Percentiles rank a stretch among this genome's conserved stretches.
phyloP scores from a whole-genome alignment of 2,329 filamentous ascomycete genomes.

The Whalleya microplaca region DNA sequence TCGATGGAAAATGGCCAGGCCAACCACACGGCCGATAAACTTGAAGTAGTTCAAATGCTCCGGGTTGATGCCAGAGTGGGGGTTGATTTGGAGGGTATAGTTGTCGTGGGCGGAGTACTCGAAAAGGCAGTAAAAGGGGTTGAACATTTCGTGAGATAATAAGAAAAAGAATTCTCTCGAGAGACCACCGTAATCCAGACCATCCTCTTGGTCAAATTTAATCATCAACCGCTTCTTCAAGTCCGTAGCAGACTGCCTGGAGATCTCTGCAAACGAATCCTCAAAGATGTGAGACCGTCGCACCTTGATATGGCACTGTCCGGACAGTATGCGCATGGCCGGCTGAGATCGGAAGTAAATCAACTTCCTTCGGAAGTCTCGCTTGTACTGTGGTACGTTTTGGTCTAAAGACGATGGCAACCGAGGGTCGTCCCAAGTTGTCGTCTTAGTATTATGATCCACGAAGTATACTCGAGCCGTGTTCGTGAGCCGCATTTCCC shows the following conservation, averaged over 20 bases:
- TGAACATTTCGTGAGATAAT: conserved; percentile 99
- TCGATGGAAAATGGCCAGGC: conserved; percentile 95
- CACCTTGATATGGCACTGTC: conserved; percentile 98
- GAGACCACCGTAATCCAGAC: conserved; percentile 95
- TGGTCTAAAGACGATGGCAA: conserved; percentile 95
- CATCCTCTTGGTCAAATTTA: conserved; percentile 98
- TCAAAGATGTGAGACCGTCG: conserved; percentile 97
- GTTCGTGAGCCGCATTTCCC: conserved; percentile 99
- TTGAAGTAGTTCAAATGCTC: conserved; percentile 99
- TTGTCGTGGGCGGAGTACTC: conserved; percentile 99
- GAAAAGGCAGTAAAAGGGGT: conserved; percentile 99
- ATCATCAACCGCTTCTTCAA: conserved; percentile 99
- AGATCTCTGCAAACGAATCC: conserved; percentile 98
- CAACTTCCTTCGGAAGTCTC: conserved; percentile 95
- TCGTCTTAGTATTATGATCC: conserved; percentile 99
- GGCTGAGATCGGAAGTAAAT: conserved; percentile 99
- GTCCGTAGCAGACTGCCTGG: conserved; percentile 92
- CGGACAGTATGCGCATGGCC: conserved; percentile 90
- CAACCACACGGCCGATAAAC: conserved; percentile 97
- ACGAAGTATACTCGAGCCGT: conserved; percentile 98
- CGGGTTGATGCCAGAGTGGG: conserved; percentile 97
- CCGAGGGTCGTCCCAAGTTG: conserved; percentile 97
- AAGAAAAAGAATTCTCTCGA: conserved; percentile 99
- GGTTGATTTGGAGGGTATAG: conserved; percentile 99
- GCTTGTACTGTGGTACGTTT: conserved; percentile 99